A percentile compares a stretch with the other conserved stretches of the same genome.
These are phyloP conservation scores for Cladosporium phlei DNA, from an alignment of 2,329 filamentous ascomycete genomes.

Conservation along the genomic window DNA sequence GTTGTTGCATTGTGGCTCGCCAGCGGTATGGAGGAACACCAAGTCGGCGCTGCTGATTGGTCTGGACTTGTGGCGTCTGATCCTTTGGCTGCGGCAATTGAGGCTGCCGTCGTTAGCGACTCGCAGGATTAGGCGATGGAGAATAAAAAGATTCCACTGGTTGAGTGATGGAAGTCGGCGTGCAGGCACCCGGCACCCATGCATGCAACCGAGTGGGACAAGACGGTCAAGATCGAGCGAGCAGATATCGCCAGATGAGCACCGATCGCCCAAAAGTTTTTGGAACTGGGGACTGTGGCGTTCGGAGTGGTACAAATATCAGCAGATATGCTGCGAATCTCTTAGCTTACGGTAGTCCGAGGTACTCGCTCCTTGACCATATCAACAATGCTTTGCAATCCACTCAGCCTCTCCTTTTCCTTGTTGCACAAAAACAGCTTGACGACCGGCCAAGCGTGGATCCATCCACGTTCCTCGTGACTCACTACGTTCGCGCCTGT, in stretches of 20 bases:
- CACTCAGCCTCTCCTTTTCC: conserved; percentile 43
- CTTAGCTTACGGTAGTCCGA: not conserved
- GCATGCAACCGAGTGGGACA: too few relatives aligned
- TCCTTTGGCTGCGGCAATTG: not conserved
- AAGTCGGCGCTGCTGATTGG: too few relatives aligned
- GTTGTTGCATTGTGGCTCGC: too few relatives aligned
- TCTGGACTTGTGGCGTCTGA: not conserved
- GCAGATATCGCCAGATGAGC: too few relatives aligned
- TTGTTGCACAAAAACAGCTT: conserved; percentile 51
- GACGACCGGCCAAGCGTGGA: conserved; percentile 81
- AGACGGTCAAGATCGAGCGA: too few relatives aligned
- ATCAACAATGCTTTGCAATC: conserved; percentile 43
- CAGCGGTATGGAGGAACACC: too few relatives aligned
- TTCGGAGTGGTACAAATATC: not conserved
- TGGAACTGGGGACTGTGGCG: too few relatives aligned
- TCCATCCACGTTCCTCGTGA: conserved; percentile 59
- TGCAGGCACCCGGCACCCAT: not conserved
- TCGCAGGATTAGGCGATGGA: not conserved
- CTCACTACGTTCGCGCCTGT: conserved; percentile 52
- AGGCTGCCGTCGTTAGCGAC: not conserved
- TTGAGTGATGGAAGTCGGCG: not conserved
- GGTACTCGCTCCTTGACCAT: conserved; percentile 28
- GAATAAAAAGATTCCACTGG: not conserved
- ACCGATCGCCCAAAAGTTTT: too few relatives aligned
- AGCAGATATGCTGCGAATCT: not conserved